These are phyloP conservation scores for Gyrodon lividus DNA, from an alignment of 768 basidiomycete species.

Conservation along the genomic window DNA sequence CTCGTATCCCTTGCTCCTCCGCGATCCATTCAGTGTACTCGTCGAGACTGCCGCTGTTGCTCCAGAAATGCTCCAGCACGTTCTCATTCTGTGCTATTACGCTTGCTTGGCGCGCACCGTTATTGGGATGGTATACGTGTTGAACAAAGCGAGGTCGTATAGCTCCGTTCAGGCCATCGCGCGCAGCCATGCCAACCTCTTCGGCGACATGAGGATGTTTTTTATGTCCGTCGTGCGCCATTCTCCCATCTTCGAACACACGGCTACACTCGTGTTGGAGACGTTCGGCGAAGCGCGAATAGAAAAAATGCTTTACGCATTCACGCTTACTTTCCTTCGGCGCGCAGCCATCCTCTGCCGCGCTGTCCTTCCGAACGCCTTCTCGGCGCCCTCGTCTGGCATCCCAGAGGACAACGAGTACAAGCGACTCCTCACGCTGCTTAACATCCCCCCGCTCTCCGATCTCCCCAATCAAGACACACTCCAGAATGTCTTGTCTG, in stretches of 20 bases:
- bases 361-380: constrained; percentile 64
- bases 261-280: constrained; percentile 74
- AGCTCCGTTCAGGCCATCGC: constrained; percentile 42
- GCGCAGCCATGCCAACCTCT: constrained; percentile 66
- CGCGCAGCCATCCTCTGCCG: constrained; percentile 83
- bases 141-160: constrained; percentile 68
- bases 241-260: constrained; percentile 84
- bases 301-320: constrained; percentile 81
- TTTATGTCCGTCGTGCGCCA: constrained; percentile 90
- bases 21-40: constrained; percentile 88
- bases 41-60: constrained; percentile 89
- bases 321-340: constrained; percentile 90
- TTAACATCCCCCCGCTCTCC: constrained; percentile 78
- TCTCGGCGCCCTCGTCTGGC: constrained; percentile 43
- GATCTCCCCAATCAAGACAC: constrained; percentile 82
- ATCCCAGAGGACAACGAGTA: constrained; percentile 65
- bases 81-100: constrained; percentile 88
- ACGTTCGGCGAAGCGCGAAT: constrained; percentile 82
- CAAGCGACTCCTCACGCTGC: constrained; percentile 64
- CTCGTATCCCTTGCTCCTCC: constrained; percentile 80
- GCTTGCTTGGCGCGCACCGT: constrained; percentile 84
- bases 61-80: constrained; percentile 86
- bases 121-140: constrained; percentile 79
- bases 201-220: constrained; percentile 85
- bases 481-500: constrained; percentile 82